Evolutionary conservation across 805 yeast species (phyloP).

Genomic region (Hanseniaspora pseudoguilliermondii): DNA sequence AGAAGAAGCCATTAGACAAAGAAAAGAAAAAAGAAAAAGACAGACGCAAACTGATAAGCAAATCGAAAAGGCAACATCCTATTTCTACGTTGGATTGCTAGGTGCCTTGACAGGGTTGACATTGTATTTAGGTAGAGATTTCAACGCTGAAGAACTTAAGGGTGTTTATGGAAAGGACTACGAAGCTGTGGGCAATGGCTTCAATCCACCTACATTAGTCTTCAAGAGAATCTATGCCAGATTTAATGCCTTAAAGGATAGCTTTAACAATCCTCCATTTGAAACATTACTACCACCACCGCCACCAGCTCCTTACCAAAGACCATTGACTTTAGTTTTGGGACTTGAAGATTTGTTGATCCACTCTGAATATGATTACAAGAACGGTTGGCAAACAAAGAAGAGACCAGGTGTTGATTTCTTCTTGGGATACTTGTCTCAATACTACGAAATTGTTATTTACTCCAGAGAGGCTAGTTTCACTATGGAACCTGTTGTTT

Average conservation of each 20-base stretch:
- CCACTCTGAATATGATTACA: constrained; percentile 84
- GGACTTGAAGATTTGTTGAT: constrained; percentile 81
- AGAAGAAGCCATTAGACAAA: constrained; percentile 14
- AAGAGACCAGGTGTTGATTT: constrained; percentile 98
- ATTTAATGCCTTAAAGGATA: constrained; percentile 59
- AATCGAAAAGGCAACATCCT: constrained; percentile 69
- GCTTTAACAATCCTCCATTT: constrained; percentile 86
- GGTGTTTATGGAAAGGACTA: constrained; percentile 28
- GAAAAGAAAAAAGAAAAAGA: constrained; percentile 38
- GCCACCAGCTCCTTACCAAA: constrained; percentile 81
- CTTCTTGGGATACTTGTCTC: constrained; percentile 85
- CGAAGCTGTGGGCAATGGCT: constrained; percentile 33
- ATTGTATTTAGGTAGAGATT: constrained; percentile 63
- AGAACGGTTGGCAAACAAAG: constrained; percentile 95
- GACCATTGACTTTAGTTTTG: constrained; percentile 82
- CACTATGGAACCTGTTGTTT: constrained; percentile 71
- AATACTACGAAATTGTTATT: constrained; percentile 88
- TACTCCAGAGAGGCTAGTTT: constrained; percentile 77
- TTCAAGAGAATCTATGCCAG: constrained; percentile 61
- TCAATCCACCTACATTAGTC: constrained; percentile 52
- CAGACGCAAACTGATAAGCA: constrained; percentile 65
- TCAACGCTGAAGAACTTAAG: constrained; percentile 56
- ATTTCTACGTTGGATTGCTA: constrained; percentile 48
- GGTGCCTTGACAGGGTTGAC: constrained; percentile 42
- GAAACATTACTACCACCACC: constrained; percentile 85